Evolutionary conservation across 1,284 basidiomycete genomes (phyloP), one percentile per base, ranked within the genome.

Genomic region (Abortiporus biennis): DNA sequence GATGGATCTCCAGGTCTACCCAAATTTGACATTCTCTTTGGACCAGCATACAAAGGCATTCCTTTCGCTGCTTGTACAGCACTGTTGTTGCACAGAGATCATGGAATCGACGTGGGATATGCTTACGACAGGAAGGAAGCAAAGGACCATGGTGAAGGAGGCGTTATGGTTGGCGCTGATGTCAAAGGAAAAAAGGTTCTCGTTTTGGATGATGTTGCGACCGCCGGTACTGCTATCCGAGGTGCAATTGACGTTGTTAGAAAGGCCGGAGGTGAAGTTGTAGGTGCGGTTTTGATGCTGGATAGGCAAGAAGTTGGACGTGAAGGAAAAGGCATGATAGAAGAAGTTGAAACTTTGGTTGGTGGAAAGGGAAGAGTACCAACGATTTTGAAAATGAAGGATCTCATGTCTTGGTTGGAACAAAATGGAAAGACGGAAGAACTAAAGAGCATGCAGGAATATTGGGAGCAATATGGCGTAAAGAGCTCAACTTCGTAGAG

Each of bases 1-100:
- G 49, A 54, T 5, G 63, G 63, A 3, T 59, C 72, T 1, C 54
- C 57, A 16, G 58, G 55, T 3, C 62, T 87, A 12, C 82, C 83
- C 1, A 54, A 72, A 41, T 96, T 97, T 54, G 92, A 96, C 55
- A 78, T 98, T 33, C 74, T 98, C 22, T 97, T 98, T 57, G 96
- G 95, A 0, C 96, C 95, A 0, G 95, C 96, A 2, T 99, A 99
- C 73, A 99, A 99, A 68, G 95, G 93, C 31, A 99, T 99, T 57
- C 82, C 95, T 0, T 80, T 99, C 37, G 94, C 92, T 0, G 88
- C 95, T 0, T 80, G 88, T 36, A 93, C 94, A 1, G 75, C 89
- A 2, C 74, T 96, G 20, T 74, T 85, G 23, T 72, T 99, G 25
- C 74, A 82, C 47, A 72, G 79, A 25, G 69, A 78, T 45, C 74